Percentiles rank a stretch among this genome's conserved stretches.
phyloP scores from a whole-genome alignment of 208 protist species.

The Trypanosoma mega region DNA sequence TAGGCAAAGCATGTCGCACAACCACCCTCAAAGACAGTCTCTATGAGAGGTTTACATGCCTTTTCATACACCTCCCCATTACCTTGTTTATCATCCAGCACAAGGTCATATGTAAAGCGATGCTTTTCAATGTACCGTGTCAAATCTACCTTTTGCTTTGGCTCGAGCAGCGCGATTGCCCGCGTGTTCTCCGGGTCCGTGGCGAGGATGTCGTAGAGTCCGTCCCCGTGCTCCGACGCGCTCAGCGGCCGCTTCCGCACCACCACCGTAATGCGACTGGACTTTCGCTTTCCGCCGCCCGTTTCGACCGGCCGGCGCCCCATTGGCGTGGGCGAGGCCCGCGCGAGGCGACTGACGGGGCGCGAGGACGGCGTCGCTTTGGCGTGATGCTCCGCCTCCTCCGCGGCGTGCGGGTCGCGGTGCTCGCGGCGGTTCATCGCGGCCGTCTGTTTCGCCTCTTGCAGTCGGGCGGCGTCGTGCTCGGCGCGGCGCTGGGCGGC shows the following conservation, averaged over 20 bases:
- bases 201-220: conserved; percentile 88
- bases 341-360: conserved; percentile 57
- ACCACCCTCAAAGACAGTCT: conserved; percentile 88
- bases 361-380: conserved; percentile 50
- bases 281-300: conserved; percentile 35
- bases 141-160: conserved; percentile 94
- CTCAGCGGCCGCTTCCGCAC: conserved; percentile 92
- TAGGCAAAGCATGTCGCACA: conserved; percentile 82
- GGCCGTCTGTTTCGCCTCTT: conserved; percentile 27
- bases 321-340: conserved; percentile 50
- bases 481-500: conserved; percentile 22
- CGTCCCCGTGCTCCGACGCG: conserved; percentile 64
- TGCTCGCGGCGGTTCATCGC: conserved; percentile 52
- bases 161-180: conserved; percentile 81
- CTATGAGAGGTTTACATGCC: conserved; percentile 76
- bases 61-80: conserved; percentile 84
- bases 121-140: conserved; percentile 97
- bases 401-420: conserved; percentile 27
- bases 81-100: conserved; percentile 90
- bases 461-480: conserved; percentile 23
- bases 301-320: conserved; percentile 41
- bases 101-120: conserved; percentile 95
- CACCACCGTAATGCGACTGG: conserved; percentile 86
- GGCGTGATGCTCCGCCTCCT: conserved; percentile 27
- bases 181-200: conserved; percentile 81